A percentile compares a stretch with the other conserved stretches of the same genome.
These are phyloP conservation scores for Myxozyma udenii DNA, from an alignment of 805 yeast genomes.

Conservation along the genomic window DNA sequence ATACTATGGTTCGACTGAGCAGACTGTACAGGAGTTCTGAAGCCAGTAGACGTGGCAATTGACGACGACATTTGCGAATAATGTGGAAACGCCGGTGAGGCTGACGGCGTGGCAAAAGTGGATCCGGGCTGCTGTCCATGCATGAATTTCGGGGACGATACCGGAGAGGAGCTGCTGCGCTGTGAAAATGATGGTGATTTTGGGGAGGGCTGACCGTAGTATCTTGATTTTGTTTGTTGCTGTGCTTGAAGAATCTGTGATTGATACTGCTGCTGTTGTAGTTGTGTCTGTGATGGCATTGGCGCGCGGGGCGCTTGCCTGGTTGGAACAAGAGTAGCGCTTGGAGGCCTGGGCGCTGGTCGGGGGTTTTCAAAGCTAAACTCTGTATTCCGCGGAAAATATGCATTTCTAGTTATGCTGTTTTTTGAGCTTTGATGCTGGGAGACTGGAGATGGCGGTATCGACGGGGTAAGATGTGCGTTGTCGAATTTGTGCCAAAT, in stretches of 20 bases:
- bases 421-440: no score
- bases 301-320: constrained; percentile 37
- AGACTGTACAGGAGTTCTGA: not conserved
- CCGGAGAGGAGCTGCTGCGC: not conserved
- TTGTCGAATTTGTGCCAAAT: constrained; percentile 34
- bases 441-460: constrained; percentile 9
- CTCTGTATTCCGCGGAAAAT: constrained; percentile 28
- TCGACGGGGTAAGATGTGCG: constrained; percentile 15
- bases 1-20: constrained; percentile 10
- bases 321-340: constrained; percentile 28
- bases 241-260: not conserved
- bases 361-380: constrained; percentile 32
- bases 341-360: constrained; percentile 32
- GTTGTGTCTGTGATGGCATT: not conserved
- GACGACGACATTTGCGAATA: not conserved
- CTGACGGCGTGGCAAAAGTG: no score
- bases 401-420: constrained; percentile 27
- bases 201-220: not conserved
- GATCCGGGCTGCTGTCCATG: not conserved
- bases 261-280: not conserved
- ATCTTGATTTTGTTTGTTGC: not conserved
- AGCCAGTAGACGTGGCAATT: not conserved
- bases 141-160: not conserved
- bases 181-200: not conserved
- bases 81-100: not conserved